Conservation (phyloP, 495 filamentous ascomycete species). For the Halenospora varia region DNA sequence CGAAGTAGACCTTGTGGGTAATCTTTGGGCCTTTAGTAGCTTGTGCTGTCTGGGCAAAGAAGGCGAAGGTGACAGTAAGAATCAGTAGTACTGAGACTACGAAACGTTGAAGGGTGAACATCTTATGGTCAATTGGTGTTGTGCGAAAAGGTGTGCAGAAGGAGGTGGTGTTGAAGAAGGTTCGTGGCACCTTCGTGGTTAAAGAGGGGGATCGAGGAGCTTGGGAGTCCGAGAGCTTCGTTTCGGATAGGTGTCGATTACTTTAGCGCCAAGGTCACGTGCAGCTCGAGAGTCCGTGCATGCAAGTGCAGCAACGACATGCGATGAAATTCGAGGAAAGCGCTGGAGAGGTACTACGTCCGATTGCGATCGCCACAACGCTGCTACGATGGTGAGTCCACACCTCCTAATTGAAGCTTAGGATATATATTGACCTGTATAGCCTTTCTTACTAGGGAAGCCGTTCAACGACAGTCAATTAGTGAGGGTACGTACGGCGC, state of each 20-base stretch:
- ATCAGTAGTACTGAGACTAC: constrained; percentile 68
- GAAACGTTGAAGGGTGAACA: constrained; percentile 55
- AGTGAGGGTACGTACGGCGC: constrained; percentile 59
- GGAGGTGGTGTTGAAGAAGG: constrained; percentile 2
- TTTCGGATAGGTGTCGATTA: constrained; percentile 23
- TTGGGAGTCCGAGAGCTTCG: neutral
- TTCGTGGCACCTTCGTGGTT: constrained; percentile 3
- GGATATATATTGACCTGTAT: constrained; percentile 2
- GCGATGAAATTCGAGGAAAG: neutral
- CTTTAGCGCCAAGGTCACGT: constrained; percentile 12
- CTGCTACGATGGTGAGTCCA: constrained; percentile 30
- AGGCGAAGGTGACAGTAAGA: constrained; percentile 65
- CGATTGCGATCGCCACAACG: neutral
- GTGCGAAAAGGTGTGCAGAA: constrained; percentile 1
- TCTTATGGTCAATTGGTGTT: constrained; percentile 30
- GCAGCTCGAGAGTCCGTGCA: neutral
- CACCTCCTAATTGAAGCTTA: constrained; percentile 13
- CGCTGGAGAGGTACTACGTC: neutral
- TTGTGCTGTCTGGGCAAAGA: constrained; percentile 64
- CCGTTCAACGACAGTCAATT: constrained; percentile 81
- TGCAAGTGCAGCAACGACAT: no score
- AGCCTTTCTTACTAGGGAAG: constrained; percentile 83
- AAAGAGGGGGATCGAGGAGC: neutral
- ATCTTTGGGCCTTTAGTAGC: constrained; percentile 93
- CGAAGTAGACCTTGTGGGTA: constrained; percentile 96